Evolutionary conservation across 192 early-diverging fungal genomes (phyloP), one percentile per base, ranked within the genome.

Genomic region (Endogone sp.): DNA sequence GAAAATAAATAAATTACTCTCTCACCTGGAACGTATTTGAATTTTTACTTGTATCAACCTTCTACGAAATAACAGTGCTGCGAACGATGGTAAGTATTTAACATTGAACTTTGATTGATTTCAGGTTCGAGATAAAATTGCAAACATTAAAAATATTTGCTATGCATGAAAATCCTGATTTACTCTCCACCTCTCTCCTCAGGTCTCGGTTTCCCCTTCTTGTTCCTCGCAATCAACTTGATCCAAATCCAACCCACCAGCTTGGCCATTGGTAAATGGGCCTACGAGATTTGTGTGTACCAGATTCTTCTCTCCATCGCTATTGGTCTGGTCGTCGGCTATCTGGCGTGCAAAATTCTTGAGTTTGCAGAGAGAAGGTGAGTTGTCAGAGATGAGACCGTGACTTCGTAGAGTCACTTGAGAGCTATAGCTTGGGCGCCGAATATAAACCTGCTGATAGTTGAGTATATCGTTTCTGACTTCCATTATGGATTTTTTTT

Each of bases 291-390:
- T 20, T 81, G 90, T 69, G 81, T 74, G 2, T 98, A 95, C 72
- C 87, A 96, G 55, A 85, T 98, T 9, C 23, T 89, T 0, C 62
- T 95, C 9, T 90, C 89, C 2, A 75, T 84, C 2, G 67, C 89
- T 3, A 84, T 95, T 67, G 96, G 95, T 21, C 72, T 77, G 20
- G 28, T 89, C 6, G 81, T 93, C 21, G 95, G 94, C 0, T 93
- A 82, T 29, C 64, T 83, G 3, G 86, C 86, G 9, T 77, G 91
- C 16, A 86, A 88, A 29, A 60, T 85, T 0, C 82, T 98, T 49
- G 76, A 84, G 49, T 80, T 79, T 13, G 86, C 92, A 3, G 88
- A 90, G 65, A 75, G 75, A 4, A 81, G 74, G 60, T 85, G 87
- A 26, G 86, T 75, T 2, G 49, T 3, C 29, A 24, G 54, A 10